phyloP scores from a whole-genome alignment of 1,284 basidiomycete genomes.

The Cutaneotrichosporon cavernicola region DNA sequence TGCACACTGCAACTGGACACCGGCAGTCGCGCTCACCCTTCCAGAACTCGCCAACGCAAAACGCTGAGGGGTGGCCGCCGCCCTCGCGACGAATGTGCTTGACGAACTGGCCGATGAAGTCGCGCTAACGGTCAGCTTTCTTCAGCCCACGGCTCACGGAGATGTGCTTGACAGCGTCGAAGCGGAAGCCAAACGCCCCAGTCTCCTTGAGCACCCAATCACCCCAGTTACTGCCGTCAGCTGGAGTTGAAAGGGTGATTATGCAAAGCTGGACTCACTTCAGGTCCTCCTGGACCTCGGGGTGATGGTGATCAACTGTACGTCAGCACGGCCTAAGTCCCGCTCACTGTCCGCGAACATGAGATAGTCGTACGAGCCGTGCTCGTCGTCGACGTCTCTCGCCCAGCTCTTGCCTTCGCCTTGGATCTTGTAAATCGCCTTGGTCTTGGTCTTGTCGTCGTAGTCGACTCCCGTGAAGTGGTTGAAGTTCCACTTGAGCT shows the following conservation, averaged over 20 bases:
- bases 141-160: slow-evolving; percentile 32
- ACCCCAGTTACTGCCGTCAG: slow-evolving; percentile 56
- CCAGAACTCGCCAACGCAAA: slow-evolving; percentile 61
- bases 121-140: slow-evolving; percentile 26
- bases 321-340: background rate
- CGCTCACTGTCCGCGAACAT: slow-evolving; percentile 45
- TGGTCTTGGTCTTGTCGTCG: slow-evolving; percentile 68
- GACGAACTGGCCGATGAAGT: slow-evolving; percentile 60
- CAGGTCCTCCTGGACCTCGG: slow-evolving; percentile 60
- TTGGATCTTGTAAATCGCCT: slow-evolving; percentile 62
- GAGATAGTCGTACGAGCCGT: slow-evolving; percentile 56
- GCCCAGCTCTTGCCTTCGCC: slow-evolving; percentile 61
- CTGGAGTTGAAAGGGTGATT: slow-evolving; percentile 22
- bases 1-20: background rate
- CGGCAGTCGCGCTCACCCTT: slow-evolving; percentile 41
- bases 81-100: slow-evolving; percentile 55
- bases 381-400: slow-evolving; percentile 54
- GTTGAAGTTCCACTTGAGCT: slow-evolving; percentile 58
- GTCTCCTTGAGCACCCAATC: slow-evolving; percentile 67
- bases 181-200: slow-evolving; percentile 73
- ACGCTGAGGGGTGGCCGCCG: slow-evolving; percentile 51
- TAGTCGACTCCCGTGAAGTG: slow-evolving; percentile 74
- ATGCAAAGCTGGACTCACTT: slow-evolving; percentile 27
- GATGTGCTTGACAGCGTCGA: slow-evolving; percentile 77
- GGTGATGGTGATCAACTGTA: slow-evolving; percentile 76